Conservation (phyloP, 1,139 yeast genomes). For the Yamadazyma friedrichii region DNA sequence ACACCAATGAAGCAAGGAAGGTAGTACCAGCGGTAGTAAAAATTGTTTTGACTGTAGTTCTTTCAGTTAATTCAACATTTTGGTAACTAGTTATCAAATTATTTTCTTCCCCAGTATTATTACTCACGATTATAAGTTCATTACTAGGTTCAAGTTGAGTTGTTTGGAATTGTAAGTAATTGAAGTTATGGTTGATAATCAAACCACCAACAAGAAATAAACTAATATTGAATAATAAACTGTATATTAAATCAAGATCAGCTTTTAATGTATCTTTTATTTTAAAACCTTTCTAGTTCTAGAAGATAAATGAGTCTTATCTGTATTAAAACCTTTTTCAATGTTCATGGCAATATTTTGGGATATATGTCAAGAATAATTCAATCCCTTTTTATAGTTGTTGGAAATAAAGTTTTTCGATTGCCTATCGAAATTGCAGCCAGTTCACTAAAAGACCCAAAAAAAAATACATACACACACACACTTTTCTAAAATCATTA, state of each 20-base stretch:
- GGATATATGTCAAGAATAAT: not conserved
- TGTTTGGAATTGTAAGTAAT: not conserved
- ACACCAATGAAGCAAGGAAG: not conserved
- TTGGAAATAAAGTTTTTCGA: not conserved
- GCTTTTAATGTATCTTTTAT: no score
- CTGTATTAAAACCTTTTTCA: not conserved
- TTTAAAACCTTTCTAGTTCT: not conserved
- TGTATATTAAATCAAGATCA: no score
- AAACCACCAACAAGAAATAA: not conserved
- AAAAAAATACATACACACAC: not conserved
- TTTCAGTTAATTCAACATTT: not conserved
- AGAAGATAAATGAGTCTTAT: not conserved
- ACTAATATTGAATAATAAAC: not conserved
- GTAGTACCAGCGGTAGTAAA: not conserved
- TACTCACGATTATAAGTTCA: not conserved
- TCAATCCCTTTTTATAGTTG: not conserved
- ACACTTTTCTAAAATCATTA: not conserved
- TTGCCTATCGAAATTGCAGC: not conserved
- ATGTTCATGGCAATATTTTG: not conserved
- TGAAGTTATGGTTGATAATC: not conserved
- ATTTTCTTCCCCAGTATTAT: not conserved
- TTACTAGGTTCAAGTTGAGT: not conserved
- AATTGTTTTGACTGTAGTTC: not conserved
- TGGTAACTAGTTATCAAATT: not conserved
- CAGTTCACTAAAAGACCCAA: not conserved